Conservation (phyloP, 257 asterid species). For the Cordia subcordata region DNA sequence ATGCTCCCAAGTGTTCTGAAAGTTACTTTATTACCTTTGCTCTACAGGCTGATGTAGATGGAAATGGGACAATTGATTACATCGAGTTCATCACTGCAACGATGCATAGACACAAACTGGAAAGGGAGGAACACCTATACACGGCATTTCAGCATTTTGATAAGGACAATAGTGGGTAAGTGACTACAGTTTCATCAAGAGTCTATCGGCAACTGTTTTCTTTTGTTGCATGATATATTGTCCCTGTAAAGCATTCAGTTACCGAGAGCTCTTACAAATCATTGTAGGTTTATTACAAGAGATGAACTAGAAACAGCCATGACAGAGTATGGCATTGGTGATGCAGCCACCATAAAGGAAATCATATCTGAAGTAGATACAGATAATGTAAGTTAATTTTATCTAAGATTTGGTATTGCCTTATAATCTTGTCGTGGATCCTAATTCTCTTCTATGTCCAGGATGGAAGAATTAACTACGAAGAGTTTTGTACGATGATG, state of each 20-base stretch:
- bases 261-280: background rate
- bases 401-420: background rate
- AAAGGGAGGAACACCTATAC: slow-evolving; percentile 68
- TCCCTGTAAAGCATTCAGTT: background rate
- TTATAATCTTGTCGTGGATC: background rate
- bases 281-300: slow-evolving; percentile 62
- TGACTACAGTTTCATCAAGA: background rate
- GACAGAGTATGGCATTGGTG: slow-evolving; percentile 78
- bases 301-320: slow-evolving; percentile 86
- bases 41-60: slow-evolving; percentile 89
- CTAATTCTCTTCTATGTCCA: slow-evolving; percentile 19
- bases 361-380: slow-evolving; percentile 83
- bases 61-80: slow-evolving; percentile 83
- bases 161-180: slow-evolving; percentile 80
- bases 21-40: background rate
- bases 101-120: slow-evolving; percentile 87
- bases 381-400: slow-evolving; percentile 54
- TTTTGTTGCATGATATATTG: background rate
- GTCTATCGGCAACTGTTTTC: background rate
- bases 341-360: slow-evolving; percentile 54
- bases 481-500: slow-evolving; percentile 88
- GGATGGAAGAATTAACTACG: slow-evolving; percentile 89
- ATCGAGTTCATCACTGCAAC: slow-evolving; percentile 87
- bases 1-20: background rate
- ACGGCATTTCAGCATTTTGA: slow-evolving; percentile 83